phyloP scores from a whole-genome alignment of 2,329 filamentous ascomycete species.

The Fusarium multiceps region DNA sequence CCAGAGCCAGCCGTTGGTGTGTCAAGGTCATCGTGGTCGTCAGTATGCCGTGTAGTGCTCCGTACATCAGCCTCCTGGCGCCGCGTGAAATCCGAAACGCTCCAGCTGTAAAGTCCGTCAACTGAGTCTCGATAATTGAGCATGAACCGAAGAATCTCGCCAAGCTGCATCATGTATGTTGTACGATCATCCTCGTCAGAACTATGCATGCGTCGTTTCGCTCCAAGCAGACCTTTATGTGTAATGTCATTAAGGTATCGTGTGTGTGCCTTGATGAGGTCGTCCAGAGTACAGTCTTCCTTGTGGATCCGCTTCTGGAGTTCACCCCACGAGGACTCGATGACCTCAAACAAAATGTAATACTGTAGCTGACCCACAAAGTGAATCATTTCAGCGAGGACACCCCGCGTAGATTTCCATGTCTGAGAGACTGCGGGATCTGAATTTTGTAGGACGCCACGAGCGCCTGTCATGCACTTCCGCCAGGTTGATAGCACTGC shows the following conservation, averaged over 20 bases:
- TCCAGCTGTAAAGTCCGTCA: slow-evolving; percentile 94
- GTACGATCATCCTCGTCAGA: slow-evolving; percentile 73
- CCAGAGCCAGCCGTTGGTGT: slow-evolving; percentile 53
- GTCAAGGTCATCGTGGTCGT: slow-evolving; percentile 40
- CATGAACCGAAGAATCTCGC: slow-evolving; percentile 94
- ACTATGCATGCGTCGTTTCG: slow-evolving; percentile 61
- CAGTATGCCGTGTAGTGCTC: slow-evolving; percentile 66
- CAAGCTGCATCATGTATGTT: slow-evolving; percentile 88
- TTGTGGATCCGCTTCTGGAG: slow-evolving; percentile 84
- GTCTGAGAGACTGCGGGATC: slow-evolving; percentile 76
- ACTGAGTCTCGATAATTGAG: slow-evolving; percentile 92
- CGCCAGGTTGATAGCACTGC: slow-evolving; percentile 91
- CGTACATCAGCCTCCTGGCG: slow-evolving; percentile 87
- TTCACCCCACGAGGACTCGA: slow-evolving; percentile 94
- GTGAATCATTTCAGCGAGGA: slow-evolving; percentile 97
- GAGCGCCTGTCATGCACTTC: slow-evolving; percentile 92
- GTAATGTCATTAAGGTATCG: slow-evolving; percentile 94
- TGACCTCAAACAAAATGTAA: slow-evolving; percentile 98
- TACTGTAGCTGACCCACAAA: slow-evolving; percentile 98
- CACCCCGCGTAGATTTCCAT: slow-evolving; percentile 91
- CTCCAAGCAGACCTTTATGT: slow-evolving; percentile 91
- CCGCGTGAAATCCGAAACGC: slow-evolving; percentile 90
- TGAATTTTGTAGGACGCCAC: slow-evolving; percentile 85
- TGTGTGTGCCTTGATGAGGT: slow-evolving; percentile 91
- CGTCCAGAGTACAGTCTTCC: slow-evolving; percentile 91